These are phyloP conservation scores for Marasmius oreades DNA, from an alignment of 1,284 basidiomycete species.

Conservation along the genomic window DNA sequence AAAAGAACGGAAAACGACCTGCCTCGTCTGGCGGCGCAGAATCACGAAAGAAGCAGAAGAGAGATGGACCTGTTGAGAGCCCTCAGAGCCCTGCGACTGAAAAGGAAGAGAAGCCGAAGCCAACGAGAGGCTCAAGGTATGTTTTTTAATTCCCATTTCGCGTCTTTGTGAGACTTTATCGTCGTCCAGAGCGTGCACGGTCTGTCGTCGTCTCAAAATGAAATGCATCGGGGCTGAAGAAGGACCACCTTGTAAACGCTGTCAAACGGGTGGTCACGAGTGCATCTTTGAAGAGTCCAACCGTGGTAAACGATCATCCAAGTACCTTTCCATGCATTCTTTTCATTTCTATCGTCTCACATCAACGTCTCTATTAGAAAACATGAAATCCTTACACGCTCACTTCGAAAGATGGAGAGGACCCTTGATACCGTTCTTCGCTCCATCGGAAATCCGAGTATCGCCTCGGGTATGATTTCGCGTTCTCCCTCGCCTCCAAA, in stretches of 20 bases:
- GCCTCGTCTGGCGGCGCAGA: constrained; percentile 44
- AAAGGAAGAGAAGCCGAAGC: constrained; percentile 77
- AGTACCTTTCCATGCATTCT: constrained; percentile 45
- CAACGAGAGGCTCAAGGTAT: constrained; percentile 83
- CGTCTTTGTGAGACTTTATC: constrained; percentile 6
- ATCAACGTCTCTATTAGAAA: constrained; percentile 52
- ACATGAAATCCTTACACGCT: constrained; percentile 83
- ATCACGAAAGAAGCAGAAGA: constrained; percentile 54
- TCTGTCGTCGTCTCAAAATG: constrained; percentile 97
- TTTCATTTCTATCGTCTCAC: constrained; percentile 8
- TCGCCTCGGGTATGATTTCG: constrained; percentile 75
- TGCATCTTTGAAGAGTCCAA: constrained; percentile 96
- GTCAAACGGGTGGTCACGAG: constrained; percentile 77
- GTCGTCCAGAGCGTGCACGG: constrained; percentile 77
- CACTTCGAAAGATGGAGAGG: constrained; percentile 90
- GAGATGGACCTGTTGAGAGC: constrained; percentile 53
- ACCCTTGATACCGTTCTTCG: constrained; percentile 86
- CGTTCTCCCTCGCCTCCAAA: constrained; percentile 71
- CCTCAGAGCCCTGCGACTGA: constrained; percentile 49
- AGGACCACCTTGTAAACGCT: constrained; percentile 89
- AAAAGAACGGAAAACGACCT: constrained; percentile 64
- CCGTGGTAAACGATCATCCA: constrained; percentile 86
- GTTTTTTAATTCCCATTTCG: constrained; percentile 21
- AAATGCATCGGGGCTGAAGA: constrained; percentile 94
- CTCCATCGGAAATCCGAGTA: constrained; percentile 78